Percentiles rank a stretch among this genome's conserved stretches.
phyloP scores from a whole-genome alignment of 2,329 filamentous ascomycete species.

The Aspergillus spinulosporus region DNA sequence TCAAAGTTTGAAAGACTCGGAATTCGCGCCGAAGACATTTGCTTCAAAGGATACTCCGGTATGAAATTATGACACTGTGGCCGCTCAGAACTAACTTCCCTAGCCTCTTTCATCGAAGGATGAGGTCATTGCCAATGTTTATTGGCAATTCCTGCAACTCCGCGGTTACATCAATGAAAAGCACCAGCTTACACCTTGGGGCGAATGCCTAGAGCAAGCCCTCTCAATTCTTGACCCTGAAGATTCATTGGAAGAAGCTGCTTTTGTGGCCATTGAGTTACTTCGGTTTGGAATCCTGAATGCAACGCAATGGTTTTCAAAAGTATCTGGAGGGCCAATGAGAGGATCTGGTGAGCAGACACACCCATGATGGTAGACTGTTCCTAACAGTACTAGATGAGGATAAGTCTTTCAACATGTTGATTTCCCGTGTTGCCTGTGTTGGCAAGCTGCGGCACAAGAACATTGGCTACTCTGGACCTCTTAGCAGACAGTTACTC shows the following conservation, averaged over 20 bases:
- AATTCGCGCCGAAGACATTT: constrained; percentile 70
- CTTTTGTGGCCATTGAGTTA: constrained; percentile 82
- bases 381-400: constrained; percentile 55
- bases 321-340: constrained; percentile 59
- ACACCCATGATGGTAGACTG: constrained; percentile 13
- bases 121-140: constrained; percentile 71
- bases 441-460: constrained; percentile 80
- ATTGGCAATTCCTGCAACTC: constrained; percentile 88
- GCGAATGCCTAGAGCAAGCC: constrained; percentile 71
- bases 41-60: constrained; percentile 54
- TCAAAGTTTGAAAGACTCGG: constrained; percentile 65
- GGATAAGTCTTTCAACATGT: constrained; percentile 73
- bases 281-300: constrained; percentile 77
- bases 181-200: constrained; percentile 82
- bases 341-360: constrained; percentile 51
- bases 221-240: constrained; percentile 62
- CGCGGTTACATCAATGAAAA: constrained; percentile 77
- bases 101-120: constrained; percentile 62
- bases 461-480: constrained; percentile 87
- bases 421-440: constrained; percentile 84
- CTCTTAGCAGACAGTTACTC: constrained; percentile 84
- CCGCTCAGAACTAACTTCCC: constrained; percentile 14
- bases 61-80: constrained; percentile 11
- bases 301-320: constrained; percentile 62
- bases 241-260: constrained; percentile 69